Percentiles rank a stretch among this genome's conserved stretches.
Evolutionary conservation across 371 early-diverging fungal genomes (phyloP).

Genomic region (Mycotypha africana): DNA sequence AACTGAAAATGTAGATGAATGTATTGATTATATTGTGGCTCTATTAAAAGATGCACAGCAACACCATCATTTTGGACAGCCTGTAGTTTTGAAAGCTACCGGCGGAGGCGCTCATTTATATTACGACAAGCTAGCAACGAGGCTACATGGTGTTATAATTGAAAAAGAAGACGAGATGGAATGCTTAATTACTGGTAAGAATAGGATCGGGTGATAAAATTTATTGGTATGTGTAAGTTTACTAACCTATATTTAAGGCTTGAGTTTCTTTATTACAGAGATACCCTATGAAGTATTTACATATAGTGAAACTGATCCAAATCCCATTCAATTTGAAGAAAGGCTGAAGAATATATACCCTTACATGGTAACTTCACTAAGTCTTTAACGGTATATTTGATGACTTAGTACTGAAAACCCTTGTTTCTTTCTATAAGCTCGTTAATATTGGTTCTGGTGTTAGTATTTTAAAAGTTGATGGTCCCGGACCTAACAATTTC

Average conservation of each 20-base stretch:
- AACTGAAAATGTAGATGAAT: constrained; percentile 85
- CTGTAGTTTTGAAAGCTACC: constrained; percentile 64
- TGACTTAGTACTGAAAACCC: too few species aligned
- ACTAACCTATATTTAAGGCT: constrained; percentile 41
- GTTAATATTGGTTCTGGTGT: constrained; percentile 93
- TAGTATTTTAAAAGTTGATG: constrained; percentile 79
- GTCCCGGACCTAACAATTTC: constrained; percentile 57
- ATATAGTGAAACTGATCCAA: constrained; percentile 59
- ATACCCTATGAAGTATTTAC: constrained; percentile 96
- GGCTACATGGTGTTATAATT: constrained; percentile 52
- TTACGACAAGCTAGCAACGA: constrained; percentile 45
- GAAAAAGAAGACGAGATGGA: constrained; percentile 88
- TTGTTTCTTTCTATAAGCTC: too few species aligned
- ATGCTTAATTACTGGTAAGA: constrained; percentile 69
- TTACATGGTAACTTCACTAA: constrained; percentile 55
- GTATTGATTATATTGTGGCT: constrained; percentile 74
- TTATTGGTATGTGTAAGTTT: neutral
- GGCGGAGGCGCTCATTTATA: constrained; percentile 82
- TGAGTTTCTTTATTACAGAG: constrained; percentile 89
- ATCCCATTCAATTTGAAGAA: constrained; percentile 82
- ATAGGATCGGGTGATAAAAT: too few species aligned
- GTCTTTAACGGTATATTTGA: too few species aligned
- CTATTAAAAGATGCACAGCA: constrained; percentile 47
- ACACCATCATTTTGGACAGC: constrained; percentile 15
- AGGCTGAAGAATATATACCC: constrained; percentile 70